Evolutionary conservation across 1,284 basidiomycete species (phyloP).

Genomic region (Ustilago cynodontis): DNA sequence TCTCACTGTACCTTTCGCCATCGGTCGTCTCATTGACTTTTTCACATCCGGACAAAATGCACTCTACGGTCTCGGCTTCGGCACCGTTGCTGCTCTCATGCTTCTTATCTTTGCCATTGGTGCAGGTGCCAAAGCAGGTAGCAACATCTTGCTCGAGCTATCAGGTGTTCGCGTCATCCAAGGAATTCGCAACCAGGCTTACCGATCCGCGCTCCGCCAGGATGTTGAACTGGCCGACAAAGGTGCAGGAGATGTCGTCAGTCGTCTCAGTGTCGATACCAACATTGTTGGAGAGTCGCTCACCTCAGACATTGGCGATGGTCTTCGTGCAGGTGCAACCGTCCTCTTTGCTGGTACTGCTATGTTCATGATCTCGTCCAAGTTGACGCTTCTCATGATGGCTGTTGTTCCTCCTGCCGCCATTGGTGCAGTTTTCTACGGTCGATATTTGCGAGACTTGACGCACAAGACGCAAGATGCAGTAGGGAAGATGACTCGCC

Average conservation of each 20-base stretch:
- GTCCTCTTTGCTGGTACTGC: conserved; percentile 78
- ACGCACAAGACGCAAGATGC: conserved; percentile 94
- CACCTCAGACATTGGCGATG: conserved; percentile 67
- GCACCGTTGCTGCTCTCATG: conserved; percentile 82
- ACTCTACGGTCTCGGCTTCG: conserved; percentile 75
- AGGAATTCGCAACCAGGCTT: conserved; percentile 84
- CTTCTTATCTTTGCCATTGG: conserved; percentile 87
- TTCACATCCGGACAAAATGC: conserved; percentile 60
- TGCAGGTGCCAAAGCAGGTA: conserved; percentile 86
- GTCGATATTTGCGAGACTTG: conserved; percentile 90
- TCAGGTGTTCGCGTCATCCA: conserved; percentile 92
- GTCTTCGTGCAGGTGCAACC: conserved; percentile 62
- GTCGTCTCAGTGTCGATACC: conserved; percentile 89
- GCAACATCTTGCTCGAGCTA: conserved; percentile 86
- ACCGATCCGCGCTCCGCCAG: conserved; percentile 83
- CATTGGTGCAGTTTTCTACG: conserved; percentile 94
- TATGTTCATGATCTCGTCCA: conserved; percentile 95
- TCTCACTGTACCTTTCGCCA: conserved; percentile 73
- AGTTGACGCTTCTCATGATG: conserved; percentile 91
- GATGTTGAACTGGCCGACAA: conserved; percentile 84
- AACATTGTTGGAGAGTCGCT: conserved; percentile 94
- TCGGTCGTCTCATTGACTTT: conserved; percentile 68
- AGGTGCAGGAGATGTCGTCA: conserved; percentile 93
- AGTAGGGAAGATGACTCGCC: conserved; percentile 88
- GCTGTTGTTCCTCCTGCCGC: conserved; percentile 94